Base-by-base conservation (phyloP, 225 moss, liverwort and hornwort species). In the Straminergon stramineum region DNA sequence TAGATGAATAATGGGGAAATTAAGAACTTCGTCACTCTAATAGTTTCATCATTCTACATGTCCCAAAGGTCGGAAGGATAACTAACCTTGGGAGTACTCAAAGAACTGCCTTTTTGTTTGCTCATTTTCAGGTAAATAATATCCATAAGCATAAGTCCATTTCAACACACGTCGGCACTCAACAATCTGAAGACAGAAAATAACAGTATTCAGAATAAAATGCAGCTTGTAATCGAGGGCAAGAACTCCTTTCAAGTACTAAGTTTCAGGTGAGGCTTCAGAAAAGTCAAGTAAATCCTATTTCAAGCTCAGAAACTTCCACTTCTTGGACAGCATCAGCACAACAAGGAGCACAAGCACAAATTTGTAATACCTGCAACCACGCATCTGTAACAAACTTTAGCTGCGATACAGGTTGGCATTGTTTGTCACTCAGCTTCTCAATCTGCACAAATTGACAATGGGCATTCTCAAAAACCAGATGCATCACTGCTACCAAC, bases 81-180 rank as follows among this genome's bases (percentile, higher is more conserved):
- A 89, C 94, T 91, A 79, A 94, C 98, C 99, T 93, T 99, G 99
- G 55, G 95, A 87, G 90, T 99, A 99, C 86, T 99, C 99, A 79
- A 99, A 99, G 90, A 99, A 97, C 91, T 95, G 96, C 76, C 99
- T 92, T 88, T 99, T 99, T 19, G 96, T 93, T 7, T 93, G 95
- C 88, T 99, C 98, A 83, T 89, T 92, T 81, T 99, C 97, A 73
- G 96, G 96, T 81, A 99, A 93, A 86, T 99, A 99, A 89, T 97
- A 99, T 51, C 99, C 99, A 91, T 97, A 99, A 43, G 99, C 99
- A 79, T 99, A 99, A 21, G 99, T 99, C 99, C 99, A 99, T 82
- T 99, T 99, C 89, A 99, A 91, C 85, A 99, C 99, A 63, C 99
- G 92, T 35, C 99, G 95, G 92, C 99, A 99, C 91, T 99, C 99